Percentiles rank a stretch among this genome's conserved stretches.
Evolutionary conservation across 331 rosid species (phyloP).

Genomic region (Malus hybrid): DNA sequence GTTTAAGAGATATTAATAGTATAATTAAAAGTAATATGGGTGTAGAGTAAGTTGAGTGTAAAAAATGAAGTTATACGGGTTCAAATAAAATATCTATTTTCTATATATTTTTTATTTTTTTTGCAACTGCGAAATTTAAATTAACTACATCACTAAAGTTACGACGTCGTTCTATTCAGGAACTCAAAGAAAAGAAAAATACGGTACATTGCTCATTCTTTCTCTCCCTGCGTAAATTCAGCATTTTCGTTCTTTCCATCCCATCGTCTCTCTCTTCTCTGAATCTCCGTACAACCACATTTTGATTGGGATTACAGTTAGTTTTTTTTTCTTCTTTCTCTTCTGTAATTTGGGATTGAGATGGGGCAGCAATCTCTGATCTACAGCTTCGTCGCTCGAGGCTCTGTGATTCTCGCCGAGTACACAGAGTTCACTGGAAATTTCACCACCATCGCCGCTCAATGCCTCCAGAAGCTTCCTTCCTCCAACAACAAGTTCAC

Average conservation of each 20-base stretch:
- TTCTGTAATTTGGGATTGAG: background rate
- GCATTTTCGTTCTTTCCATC: constrained; percentile 23
- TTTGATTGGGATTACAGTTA: constrained; percentile 5
- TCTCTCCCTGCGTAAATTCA: constrained; percentile 12
- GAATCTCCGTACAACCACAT: background rate
- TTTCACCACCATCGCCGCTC: constrained; percentile 64
- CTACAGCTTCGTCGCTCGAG: constrained; percentile 95
- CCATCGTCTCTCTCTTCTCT: constrained; percentile 3
- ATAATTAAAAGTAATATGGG: no score
- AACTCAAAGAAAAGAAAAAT: background rate
- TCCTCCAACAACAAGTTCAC: constrained; percentile 85
- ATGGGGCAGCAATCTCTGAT: constrained; percentile 95
- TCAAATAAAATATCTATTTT: background rate
- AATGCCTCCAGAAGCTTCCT: constrained; percentile 95
- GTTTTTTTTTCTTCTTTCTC: background rate
- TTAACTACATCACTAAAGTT: background rate
- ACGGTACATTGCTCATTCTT: background rate
- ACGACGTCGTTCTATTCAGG: background rate
- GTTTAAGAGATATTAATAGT: no score
- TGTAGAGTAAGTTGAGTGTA: no score
- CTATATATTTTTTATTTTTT: no score
- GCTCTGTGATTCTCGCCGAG: constrained; percentile 67
- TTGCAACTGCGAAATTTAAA: constrained; percentile 4
- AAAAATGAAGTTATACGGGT: no score
- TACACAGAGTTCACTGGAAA: constrained; percentile 83